Conservation (phyloP, 2,329 filamentous ascomycete genomes). For the Arthrocladium fulminans region DNA sequence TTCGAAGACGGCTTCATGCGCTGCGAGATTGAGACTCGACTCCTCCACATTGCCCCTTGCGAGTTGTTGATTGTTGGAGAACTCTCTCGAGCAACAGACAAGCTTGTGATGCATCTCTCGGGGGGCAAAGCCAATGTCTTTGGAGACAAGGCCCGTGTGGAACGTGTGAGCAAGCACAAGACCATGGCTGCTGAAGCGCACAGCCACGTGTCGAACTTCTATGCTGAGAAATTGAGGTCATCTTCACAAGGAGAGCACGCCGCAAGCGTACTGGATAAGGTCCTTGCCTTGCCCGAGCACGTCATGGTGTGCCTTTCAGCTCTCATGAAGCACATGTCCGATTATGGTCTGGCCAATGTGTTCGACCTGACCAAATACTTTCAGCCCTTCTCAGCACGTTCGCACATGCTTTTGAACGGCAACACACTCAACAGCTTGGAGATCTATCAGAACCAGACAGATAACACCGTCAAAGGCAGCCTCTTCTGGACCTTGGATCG, state of each 20-base stretch:
- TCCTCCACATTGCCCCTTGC: conserved; percentile 90
- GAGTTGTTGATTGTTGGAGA: conserved; percentile 91
- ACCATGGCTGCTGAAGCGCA: conserved; percentile 77
- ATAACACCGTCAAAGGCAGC: conserved; percentile 74
- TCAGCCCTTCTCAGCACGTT: conserved; percentile 83
- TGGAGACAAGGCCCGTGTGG: conserved; percentile 79
- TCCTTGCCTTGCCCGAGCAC: conserved; percentile 72
- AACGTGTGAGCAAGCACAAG: conserved; percentile 65
- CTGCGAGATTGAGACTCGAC: conserved; percentile 86
- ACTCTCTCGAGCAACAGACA: conserved; percentile 82
- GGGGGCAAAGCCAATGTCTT: conserved; percentile 86
- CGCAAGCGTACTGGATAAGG: conserved; percentile 68
- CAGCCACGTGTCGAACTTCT: conserved; percentile 86
- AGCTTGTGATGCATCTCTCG: conserved; percentile 80
- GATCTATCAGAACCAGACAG: conserved; percentile 90
- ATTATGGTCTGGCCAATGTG: conserved; percentile 90
- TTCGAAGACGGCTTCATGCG: conserved; percentile 98
- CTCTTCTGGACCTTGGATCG: conserved; percentile 94
- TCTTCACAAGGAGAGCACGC: conserved; percentile 47
- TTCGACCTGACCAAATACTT: conserved; percentile 97
- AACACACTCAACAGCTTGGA: conserved; percentile 91
- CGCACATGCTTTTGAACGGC: conserved; percentile 92
- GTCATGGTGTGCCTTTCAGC: conserved; percentile 88
- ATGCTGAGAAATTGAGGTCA: conserved; percentile 71
- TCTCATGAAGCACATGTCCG: conserved; percentile 87